These are phyloP conservation scores for Sideroxylon spinosum DNA, from an alignment of 179 eudicot genomes.

Conservation along the genomic window DNA sequence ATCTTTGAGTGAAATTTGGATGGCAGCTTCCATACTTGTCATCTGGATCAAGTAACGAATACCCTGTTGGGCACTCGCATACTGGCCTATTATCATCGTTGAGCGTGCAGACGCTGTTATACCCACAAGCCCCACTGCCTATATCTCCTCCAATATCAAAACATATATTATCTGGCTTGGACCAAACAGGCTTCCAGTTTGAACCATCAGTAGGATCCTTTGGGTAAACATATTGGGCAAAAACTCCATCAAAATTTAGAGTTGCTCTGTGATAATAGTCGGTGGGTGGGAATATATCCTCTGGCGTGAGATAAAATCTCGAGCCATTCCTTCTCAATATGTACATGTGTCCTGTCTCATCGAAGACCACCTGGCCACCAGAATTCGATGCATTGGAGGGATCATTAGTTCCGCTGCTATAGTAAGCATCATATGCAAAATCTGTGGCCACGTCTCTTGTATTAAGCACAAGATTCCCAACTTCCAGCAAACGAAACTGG, in stretches of 20 bases:
- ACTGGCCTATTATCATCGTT: slow-evolving; percentile 15
- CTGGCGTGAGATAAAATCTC: slow-evolving; percentile 18
- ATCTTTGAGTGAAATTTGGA: slow-evolving; percentile 21
- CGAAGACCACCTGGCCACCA: slow-evolving; percentile 26
- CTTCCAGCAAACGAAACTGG: neutral
- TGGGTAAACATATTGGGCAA: slow-evolving; percentile 26
- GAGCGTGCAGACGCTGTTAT: slow-evolving; percentile 29
- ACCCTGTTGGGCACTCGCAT: slow-evolving; percentile 33
- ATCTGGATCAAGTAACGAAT: slow-evolving; percentile 23
- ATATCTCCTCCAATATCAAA: neutral
- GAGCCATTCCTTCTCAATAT: slow-evolving; percentile 24
- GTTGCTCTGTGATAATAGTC: slow-evolving; percentile 29
- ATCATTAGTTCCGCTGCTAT: slow-evolving; percentile 13
- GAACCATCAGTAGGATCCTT: slow-evolving; percentile 5
- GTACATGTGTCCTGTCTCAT: slow-evolving; percentile 26
- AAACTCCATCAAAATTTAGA: slow-evolving; percentile 37
- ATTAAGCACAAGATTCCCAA: slow-evolving; percentile 16
- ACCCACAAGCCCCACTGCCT: slow-evolving; percentile 42
- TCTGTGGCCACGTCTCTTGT: neutral
- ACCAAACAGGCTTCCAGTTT: slow-evolving; percentile 11
- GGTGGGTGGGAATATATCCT: neutral
- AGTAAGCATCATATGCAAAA: slow-evolving; percentile 24
- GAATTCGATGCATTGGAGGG: slow-evolving; percentile 11
- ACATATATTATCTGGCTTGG: slow-evolving; percentile 28
- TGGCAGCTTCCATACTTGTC: slow-evolving; percentile 30